A percentile compares a stretch with the other conserved stretches of the same genome.
Conservation (phyloP, 345 rosid genomes). For the Noccaea bulbosa region DNA sequence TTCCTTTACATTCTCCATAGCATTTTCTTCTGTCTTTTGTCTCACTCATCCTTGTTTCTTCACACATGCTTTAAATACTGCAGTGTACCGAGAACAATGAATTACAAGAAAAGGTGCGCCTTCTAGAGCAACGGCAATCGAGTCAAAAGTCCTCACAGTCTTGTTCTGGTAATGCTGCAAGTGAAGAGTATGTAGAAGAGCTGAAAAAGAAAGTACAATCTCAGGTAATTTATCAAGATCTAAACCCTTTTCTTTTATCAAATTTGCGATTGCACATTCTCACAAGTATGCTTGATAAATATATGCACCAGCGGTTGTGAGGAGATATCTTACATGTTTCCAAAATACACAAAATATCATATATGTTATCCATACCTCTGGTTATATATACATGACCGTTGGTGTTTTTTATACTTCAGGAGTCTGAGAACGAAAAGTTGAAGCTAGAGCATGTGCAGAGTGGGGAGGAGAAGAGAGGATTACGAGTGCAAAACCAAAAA, state of each 20-base stretch:
- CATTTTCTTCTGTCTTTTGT: slow-evolving; percentile 13
- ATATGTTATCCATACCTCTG: too few relatives aligned
- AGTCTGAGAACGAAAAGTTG: slow-evolving; percentile 75
- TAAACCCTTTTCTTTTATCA: slow-evolving; percentile 8
- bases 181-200: slow-evolving; percentile 62
- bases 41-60: slow-evolving; percentile 24
- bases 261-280: background rate
- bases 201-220: slow-evolving; percentile 75
- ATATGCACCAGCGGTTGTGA: background rate
- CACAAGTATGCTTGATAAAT: slow-evolving; percentile 18
- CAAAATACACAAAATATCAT: background rate
- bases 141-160: slow-evolving; percentile 49
- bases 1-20: slow-evolving; percentile 14
- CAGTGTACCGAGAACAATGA: slow-evolving; percentile 82
- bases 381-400: slow-evolving; percentile 1
- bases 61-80: slow-evolving; percentile 30
- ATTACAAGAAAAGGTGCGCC: slow-evolving; percentile 67
- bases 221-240: slow-evolving; percentile 56
- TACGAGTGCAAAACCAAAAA: slow-evolving; percentile 78
- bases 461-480: slow-evolving; percentile 83
- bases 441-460: slow-evolving; percentile 74
- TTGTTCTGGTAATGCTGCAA: slow-evolving; percentile 48
- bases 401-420: slow-evolving; percentile 49
- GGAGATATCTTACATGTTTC: background rate
- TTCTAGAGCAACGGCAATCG: slow-evolving; percentile 56